Evolutionary conservation across 164 flowering plant genomes (phyloP), one percentile per base, ranked within the genome.

Genomic region (Cinnamomum micranthum): DNA sequence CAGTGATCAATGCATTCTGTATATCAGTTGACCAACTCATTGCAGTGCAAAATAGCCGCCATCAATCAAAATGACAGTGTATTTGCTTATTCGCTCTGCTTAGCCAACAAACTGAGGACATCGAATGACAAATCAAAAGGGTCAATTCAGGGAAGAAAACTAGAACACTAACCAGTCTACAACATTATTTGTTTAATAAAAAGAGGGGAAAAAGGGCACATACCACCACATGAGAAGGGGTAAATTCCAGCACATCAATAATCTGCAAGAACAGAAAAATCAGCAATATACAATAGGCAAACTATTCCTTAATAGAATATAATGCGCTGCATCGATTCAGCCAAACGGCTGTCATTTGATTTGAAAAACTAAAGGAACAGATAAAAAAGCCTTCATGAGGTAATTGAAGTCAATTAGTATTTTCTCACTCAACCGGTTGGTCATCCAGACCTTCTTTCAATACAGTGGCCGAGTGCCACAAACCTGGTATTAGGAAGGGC

Each of bases 171-270:
- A 24, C 31, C 13, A 9, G 24, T 20, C 28, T 11, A 59, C 22
- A 64, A 22, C 67, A 64, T 17, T 17, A 64, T 3, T 64, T 22
- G 24, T 22, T 6, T 64, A 24, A 15, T 64, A 6, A 24, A 22
- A 24, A 64, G 67, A 11, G 58, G 70, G 24, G 47, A 31, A 19
- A 73, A 33, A 68, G 23, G 35, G 15, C 28, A 33, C 87, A 74
- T 92, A 94, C 98, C 91, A 88, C 99, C 47, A 91, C 93, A 89
- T 95, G 99, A 22, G 99, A 85, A 71, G 99, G 98, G 55, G 82
- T 69, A 51, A 92, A 85, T 69, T 92, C 89, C 79, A 95, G 85
- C 60, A 93, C 92, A 83, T 93, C 97, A 81, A 95, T 75, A 70
- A 94, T 87, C 98, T 94, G 94, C 87, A 88, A 73, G 35, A 77